Conservation (phyloP, 805 yeast genomes). For the Metschnikowia baotianmanensis region DNA sequence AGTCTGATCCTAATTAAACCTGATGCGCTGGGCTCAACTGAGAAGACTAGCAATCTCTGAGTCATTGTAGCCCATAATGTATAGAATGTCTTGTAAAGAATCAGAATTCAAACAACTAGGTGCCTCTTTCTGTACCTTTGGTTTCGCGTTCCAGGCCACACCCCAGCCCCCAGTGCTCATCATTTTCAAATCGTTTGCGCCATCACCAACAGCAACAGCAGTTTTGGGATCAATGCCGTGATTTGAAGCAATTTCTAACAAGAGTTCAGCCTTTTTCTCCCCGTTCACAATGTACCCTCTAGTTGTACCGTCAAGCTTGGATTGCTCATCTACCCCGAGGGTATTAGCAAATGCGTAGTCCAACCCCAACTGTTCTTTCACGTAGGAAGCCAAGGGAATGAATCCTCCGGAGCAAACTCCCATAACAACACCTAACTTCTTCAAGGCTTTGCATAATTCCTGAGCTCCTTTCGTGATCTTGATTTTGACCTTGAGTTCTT, state of each 20-base stretch:
- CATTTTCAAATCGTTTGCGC: slow-evolving; percentile 93
- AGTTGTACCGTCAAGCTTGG: slow-evolving; percentile 70
- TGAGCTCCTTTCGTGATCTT: slow-evolving; percentile 81
- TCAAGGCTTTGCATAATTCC: slow-evolving; percentile 64
- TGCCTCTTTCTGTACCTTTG: slow-evolving; percentile 80
- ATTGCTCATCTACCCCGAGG: slow-evolving; percentile 44
- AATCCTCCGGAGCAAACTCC: slow-evolving; percentile 97
- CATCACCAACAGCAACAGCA: slow-evolving; percentile 91
- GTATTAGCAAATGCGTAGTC: slow-evolving; percentile 90
- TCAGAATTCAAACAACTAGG: slow-evolving; percentile 77
- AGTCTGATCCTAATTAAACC: too few relatives aligned
- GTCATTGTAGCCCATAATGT: slow-evolving; percentile 73
- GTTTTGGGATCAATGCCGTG: slow-evolving; percentile 49
- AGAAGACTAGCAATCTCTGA: slow-evolving; percentile 41
- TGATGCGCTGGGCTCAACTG: too few relatives aligned
- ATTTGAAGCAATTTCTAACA: slow-evolving; percentile 56
- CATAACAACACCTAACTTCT: slow-evolving; percentile 58
- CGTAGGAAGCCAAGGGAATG: slow-evolving; percentile 77
- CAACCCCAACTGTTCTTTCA: slow-evolving; percentile 63
- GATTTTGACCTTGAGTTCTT: slow-evolving; percentile 66
- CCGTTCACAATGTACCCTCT: slow-evolving; percentile 86
- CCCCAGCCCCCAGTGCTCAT: slow-evolving; percentile 93
- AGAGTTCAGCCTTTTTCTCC: slow-evolving; percentile 69
- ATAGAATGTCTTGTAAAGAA: slow-evolving; percentile 72
- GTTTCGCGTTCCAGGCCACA: slow-evolving; percentile 97